Percentiles rank a stretch among this genome's conserved stretches.
phyloP scores from a whole-genome alignment of 257 asterid genomes.

The Nicotiana paniculata region DNA sequence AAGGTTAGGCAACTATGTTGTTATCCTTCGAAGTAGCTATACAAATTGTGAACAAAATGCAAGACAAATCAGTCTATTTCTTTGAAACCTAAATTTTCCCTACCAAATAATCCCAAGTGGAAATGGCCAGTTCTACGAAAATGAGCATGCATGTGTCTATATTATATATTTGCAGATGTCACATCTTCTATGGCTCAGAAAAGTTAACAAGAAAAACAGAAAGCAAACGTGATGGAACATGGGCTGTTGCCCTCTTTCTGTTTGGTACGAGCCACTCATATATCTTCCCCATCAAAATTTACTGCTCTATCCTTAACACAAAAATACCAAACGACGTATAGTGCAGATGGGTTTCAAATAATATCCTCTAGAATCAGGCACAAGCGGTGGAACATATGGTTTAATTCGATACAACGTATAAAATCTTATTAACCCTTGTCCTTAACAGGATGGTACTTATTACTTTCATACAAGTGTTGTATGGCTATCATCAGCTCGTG shows the following conservation, averaged over 20 bases:
- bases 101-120: neutral
- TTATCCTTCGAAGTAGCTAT: neutral
- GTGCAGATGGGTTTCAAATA: no score
- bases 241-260: neutral
- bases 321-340: no score
- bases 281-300: neutral
- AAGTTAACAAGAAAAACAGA: no score
- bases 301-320: neutral
- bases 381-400: no score
- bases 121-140: no score
- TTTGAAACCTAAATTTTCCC: neutral
- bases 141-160: no score
- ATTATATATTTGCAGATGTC: neutral
- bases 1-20: neutral
- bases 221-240: neutral
- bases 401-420: no score
- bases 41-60: neutral
- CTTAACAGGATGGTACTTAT: no score
- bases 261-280: neutral
- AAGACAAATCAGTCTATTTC: neutral
- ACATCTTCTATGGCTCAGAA: neutral
- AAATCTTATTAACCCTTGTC: no score
- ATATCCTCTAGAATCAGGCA: no score
- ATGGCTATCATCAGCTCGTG: no score
- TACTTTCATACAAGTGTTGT: no score